phyloP scores from a whole-genome alignment of 78 protist genomes.

The Dictyostelium firmibasis region DNA sequence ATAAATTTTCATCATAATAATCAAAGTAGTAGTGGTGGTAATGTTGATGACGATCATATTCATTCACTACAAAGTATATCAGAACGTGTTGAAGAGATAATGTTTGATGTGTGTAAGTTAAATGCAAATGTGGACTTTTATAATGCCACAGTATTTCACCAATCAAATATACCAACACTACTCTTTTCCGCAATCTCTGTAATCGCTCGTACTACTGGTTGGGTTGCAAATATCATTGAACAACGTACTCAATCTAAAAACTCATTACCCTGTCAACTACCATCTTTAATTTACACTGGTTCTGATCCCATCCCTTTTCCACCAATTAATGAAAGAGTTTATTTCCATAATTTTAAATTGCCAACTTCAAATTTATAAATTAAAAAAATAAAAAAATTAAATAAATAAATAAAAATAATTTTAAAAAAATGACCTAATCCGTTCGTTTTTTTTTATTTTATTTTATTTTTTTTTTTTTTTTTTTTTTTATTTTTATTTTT shows the following conservation, averaged over 20 bases:
- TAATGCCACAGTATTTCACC: constrained; percentile 15
- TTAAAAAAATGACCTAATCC: too few species aligned
- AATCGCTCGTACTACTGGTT: constrained; percentile 29
- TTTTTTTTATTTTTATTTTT: background rate
- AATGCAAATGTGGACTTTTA: constrained; percentile 37
- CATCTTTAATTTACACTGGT: constrained; percentile 40
- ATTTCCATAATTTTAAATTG: background rate
- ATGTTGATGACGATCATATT: background rate
- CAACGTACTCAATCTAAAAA: constrained; percentile 1
- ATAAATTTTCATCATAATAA: background rate
- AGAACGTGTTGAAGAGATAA: constrained; percentile 39
- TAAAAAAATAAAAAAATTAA: background rate
- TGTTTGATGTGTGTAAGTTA: background rate
- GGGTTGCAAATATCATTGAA: constrained; percentile 47
- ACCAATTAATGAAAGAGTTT: constrained; percentile 27
- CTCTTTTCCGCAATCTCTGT: constrained; percentile 31
- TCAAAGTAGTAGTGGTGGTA: too few species aligned
- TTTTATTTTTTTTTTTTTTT: background rate
- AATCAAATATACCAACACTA: constrained; percentile 29
- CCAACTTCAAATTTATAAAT: background rate
- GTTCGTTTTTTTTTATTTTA: background rate
- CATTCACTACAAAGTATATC: background rate
- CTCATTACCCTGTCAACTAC: background rate
- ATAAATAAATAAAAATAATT: background rate
- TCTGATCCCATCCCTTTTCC: constrained; percentile 6